phyloP scores from a whole-genome alignment of 805 yeast species.

The Spathaspora boniae region DNA sequence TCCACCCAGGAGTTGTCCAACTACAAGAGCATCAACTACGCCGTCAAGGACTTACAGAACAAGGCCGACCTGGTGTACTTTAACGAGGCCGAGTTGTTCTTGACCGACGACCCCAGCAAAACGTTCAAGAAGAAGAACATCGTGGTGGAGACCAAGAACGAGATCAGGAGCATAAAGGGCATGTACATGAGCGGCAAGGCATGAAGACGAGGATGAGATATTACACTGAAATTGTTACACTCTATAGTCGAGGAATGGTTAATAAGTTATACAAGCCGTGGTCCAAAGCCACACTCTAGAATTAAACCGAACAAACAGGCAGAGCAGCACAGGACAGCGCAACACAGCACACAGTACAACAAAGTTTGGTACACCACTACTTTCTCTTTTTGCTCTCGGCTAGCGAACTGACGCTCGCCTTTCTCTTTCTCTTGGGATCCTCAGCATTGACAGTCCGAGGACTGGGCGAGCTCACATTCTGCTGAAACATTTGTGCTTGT shows the following conservation, averaged over 20 bases:
- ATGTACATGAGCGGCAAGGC: constrained; percentile 43
- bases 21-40: constrained; percentile 24
- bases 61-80: constrained; percentile 34
- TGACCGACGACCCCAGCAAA: constrained; percentile 7
- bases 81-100: constrained; percentile 28
- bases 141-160: constrained; percentile 32
- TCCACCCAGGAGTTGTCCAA: constrained; percentile 29
- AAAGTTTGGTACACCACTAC: constrained; percentile 4
- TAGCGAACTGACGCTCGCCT: constrained; percentile 10
- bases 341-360: too few relatives aligned
- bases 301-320: too few relatives aligned
- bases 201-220: too few relatives aligned
- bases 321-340: too few relatives aligned
- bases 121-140: constrained; percentile 22
- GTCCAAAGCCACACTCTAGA: too few relatives aligned
- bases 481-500: constrained; percentile 1
- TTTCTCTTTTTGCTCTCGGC: constrained; percentile 12
- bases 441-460: constrained; percentile 12
- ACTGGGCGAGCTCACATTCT: constrained; percentile 11
- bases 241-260: too few relatives aligned
- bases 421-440: constrained; percentile 15
- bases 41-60: constrained; percentile 33
- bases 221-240: too few relatives aligned
- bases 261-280: too few relatives aligned
- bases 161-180: constrained; percentile 42